Percentiles rank a stretch among this genome's conserved stretches.
phyloP scores from a whole-genome alignment of 345 rosid species.

The Durio zibethinus region DNA sequence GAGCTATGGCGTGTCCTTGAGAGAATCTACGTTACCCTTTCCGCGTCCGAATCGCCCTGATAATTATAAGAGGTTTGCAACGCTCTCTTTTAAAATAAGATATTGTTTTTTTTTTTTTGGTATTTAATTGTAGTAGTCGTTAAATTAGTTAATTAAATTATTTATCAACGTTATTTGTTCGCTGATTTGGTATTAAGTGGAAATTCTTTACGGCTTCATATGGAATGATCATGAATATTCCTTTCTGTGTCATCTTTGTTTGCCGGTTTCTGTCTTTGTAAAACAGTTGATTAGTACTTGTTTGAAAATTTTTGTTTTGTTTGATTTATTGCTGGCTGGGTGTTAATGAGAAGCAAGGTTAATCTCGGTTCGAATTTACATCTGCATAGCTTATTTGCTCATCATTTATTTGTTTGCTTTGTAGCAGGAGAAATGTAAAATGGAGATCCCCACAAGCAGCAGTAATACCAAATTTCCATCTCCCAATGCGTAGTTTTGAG shows the following conservation, averaged over 20 bases:
- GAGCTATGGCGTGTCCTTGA: constrained; percentile 35
- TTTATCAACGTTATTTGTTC: not conserved
- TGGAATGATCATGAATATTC: too few relatives aligned
- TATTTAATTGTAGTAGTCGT: too few relatives aligned
- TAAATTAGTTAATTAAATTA: too few relatives aligned
- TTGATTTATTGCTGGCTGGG: not conserved
- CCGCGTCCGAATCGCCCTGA: constrained; percentile 29
- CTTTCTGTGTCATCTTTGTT: too few relatives aligned
- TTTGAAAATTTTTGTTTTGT: not conserved
- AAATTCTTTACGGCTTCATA: not conserved
- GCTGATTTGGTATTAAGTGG: not conserved
- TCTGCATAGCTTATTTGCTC: not conserved
- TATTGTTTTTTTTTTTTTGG: not conserved
- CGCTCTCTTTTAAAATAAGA: too few relatives aligned
- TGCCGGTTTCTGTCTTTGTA: not conserved
- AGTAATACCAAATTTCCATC: constrained; percentile 58
- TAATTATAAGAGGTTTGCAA: constrained; percentile 39
- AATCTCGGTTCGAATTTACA: not conserved
- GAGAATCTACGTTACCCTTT: constrained; percentile 32
- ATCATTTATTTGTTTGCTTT: not conserved
- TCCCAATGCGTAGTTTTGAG: constrained; percentile 79
- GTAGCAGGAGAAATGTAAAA: constrained; percentile 38
- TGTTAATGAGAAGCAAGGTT: not conserved
- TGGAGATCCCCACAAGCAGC: constrained; percentile 67
- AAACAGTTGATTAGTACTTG: not conserved